Conservation (phyloP, 345 rosid species). For the Brassica cretica region DNA sequence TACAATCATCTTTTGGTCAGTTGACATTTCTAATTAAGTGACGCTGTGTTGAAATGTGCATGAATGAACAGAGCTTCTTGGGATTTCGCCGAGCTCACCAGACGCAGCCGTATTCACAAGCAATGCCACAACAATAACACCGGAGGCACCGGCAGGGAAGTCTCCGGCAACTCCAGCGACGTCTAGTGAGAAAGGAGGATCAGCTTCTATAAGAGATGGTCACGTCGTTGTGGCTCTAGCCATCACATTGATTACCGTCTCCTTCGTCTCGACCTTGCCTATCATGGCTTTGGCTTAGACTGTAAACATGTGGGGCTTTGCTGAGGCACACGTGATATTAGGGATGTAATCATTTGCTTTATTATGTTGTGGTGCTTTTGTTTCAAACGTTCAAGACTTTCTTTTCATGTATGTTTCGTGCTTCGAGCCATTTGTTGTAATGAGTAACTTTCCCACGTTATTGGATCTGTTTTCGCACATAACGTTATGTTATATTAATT, state of each 20-base stretch:
- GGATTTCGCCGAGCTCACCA: conserved; percentile 77
- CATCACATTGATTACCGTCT: conserved; percentile 31
- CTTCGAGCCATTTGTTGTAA: conserved; percentile 23
- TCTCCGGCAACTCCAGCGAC: conserved; percentile 28
- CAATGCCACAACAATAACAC: conserved; percentile 33
- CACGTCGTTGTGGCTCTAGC: conserved; percentile 21
- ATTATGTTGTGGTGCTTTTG: conserved; percentile 8
- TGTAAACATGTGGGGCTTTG: neutral
- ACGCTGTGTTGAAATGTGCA: neutral
- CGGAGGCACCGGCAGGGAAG: conserved; percentile 26
- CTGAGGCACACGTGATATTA: neutral
- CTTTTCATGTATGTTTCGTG: conserved; percentile 10
- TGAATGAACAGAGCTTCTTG: conserved; percentile 64
- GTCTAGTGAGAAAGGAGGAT: conserved; percentile 15
- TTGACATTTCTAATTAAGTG: too few relatives aligned
- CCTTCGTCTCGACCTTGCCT: conserved; percentile 31
- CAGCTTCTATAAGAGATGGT: conserved; percentile 31
- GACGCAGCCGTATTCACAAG: conserved; percentile 66
- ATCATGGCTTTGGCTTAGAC: conserved; percentile 13
- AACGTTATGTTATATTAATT: neutral
- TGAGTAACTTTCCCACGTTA: conserved; percentile 14
- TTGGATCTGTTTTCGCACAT: neutral
- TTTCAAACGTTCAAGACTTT: conserved; percentile 12
- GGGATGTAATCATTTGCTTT: conserved; percentile 12
- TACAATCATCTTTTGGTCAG: too few relatives aligned